These are phyloP conservation scores for Flaveria brownii DNA, from an alignment of 129 eudicot genomes.

Conservation along the genomic window DNA sequence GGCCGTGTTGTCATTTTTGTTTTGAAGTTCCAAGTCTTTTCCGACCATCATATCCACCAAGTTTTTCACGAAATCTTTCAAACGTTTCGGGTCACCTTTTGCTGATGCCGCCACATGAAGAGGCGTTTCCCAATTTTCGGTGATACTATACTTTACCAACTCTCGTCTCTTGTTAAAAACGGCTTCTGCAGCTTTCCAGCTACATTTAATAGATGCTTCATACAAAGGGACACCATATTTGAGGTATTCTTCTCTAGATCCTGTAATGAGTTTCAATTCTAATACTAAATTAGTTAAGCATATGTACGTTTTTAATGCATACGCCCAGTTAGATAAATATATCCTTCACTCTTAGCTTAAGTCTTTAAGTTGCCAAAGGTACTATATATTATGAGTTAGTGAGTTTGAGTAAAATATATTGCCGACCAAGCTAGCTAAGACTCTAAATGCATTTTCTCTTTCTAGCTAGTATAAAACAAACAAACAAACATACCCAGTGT, in stretches of 20 bases:
- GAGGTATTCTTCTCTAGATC: slow-evolving; percentile 10
- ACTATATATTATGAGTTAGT: too few species aligned
- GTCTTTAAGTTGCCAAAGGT: too few species aligned
- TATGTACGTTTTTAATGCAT: too few species aligned
- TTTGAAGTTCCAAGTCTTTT: slow-evolving; percentile 24
- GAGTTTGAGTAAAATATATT: too few species aligned
- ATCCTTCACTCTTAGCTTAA: too few species aligned
- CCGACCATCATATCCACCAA: slow-evolving; percentile 29
- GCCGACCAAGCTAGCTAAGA: too few species aligned
- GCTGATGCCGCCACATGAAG: slow-evolving; percentile 47
- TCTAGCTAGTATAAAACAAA: too few species aligned
- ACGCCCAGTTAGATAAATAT: too few species aligned
- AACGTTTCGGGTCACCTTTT: not conserved
- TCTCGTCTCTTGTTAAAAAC: not conserved
- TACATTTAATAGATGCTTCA: slow-evolving; percentile 25
- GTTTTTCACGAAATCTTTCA: slow-evolving; percentile 29
- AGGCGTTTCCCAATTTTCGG: slow-evolving; percentile 42
- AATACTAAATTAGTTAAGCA: slow-evolving; percentile 3
- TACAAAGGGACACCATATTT: slow-evolving; percentile 26
- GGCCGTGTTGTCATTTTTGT: slow-evolving; percentile 35
- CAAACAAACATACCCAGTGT: too few species aligned
- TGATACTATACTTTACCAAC: slow-evolving; percentile 24
- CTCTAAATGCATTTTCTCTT: too few species aligned
- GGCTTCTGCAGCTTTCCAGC: slow-evolving; percentile 42
- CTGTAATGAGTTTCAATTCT: slow-evolving; percentile 6